Evolutionary conservation across 805 yeast genomes (phyloP), one percentile per base, ranked within the genome.

Genomic region (Myxozyma neotropica): DNA sequence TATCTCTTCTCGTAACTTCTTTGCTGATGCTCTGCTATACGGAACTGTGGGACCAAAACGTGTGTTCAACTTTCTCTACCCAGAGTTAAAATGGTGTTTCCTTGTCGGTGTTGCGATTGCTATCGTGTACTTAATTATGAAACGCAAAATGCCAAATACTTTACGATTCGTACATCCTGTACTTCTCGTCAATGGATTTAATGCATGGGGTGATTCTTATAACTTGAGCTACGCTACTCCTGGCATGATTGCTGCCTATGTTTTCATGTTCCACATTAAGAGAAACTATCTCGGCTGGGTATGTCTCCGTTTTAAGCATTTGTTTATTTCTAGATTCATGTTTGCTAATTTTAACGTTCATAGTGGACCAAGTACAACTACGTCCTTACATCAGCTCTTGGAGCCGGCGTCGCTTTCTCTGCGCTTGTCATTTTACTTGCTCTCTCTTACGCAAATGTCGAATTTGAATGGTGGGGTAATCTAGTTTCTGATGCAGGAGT

Each of bases 381-480:
- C n/a, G n/a, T n/a, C n/a, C n/a, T 29, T 10, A 29, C 6, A 10
- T 83, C 87, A 29, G 90, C 84, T 1, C 71, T 86, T 21, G 85
- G 85, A 45, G 80, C 86, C 6, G 89, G 89, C 0, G 79, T 86
- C 17, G 88, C 89, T 0, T 77, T 83, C 62, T 80, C 86, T 35
- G 80, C 86, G 1, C 73, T 86, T 50, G 59, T 84, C 23, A 79
- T 86, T 10, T 84, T 84, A 67, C 75, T 84, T 64, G 73, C 80
- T 0, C 75, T 81, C 3, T 77, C 78, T 44, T 76, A 76, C 46
- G 75, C 81, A 10, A 75, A 75, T 8, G 73, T 76, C 13, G 66
- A 67, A 1, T 64, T 73, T 2, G 52, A 58, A 8, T 87, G 91
- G 92, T 86, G 91, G 91, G 91, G 90, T 23, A 81, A 79, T 58